phyloP scores from a whole-genome alignment of 2,329 filamentous ascomycete species.

The Colletotrichum orbiculare region DNA sequence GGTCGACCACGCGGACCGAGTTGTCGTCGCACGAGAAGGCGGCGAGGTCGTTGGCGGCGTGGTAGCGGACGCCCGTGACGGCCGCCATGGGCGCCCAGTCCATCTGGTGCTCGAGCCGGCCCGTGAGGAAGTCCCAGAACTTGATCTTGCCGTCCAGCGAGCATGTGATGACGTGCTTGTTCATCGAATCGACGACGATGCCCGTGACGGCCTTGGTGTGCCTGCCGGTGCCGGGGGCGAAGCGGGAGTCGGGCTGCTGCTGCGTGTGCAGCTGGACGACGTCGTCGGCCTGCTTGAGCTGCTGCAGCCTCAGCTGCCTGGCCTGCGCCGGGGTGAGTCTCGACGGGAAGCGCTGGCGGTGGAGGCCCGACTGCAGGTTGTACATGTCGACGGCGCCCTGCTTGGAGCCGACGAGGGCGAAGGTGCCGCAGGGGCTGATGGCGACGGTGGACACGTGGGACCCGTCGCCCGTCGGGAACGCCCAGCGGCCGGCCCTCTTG shows the following conservation, averaged over 20 bases:
- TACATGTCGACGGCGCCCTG: slow-evolving; percentile 91
- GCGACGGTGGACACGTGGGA: slow-evolving; percentile 87
- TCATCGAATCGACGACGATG: slow-evolving; percentile 88
- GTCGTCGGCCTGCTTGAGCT: slow-evolving; percentile 68
- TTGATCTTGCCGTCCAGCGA: slow-evolving; percentile 92
- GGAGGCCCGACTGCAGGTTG: slow-evolving; percentile 92
- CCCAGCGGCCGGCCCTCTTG: slow-evolving; percentile 92
- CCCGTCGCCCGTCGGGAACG: slow-evolving; percentile 86
- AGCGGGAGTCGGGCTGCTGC: slow-evolving; percentile 49
- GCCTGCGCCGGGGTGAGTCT: slow-evolving; percentile 81
- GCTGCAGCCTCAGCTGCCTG: slow-evolving; percentile 76
- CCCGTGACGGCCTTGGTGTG: slow-evolving; percentile 89
- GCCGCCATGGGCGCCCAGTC: slow-evolving; percentile 84
- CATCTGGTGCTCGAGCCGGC: slow-evolving; percentile 81
- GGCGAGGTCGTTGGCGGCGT: slow-evolving; percentile 84
- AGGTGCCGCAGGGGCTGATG: slow-evolving; percentile 92
- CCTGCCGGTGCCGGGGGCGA: slow-evolving; percentile 70
- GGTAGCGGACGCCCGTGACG: slow-evolving; percentile 82
- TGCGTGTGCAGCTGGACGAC: slow-evolving; percentile 64
- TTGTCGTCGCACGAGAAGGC: slow-evolving; percentile 91
- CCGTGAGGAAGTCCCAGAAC: slow-evolving; percentile 96
- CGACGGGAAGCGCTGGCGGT: slow-evolving; percentile 88
- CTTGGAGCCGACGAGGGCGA: slow-evolving; percentile 88
- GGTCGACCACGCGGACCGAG: slow-evolving; percentile 88
- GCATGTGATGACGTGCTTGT: slow-evolving; percentile 86